phyloP scores from a whole-genome alignment of 495 filamentous ascomycete species.

The Apiosordaria backusii region DNA sequence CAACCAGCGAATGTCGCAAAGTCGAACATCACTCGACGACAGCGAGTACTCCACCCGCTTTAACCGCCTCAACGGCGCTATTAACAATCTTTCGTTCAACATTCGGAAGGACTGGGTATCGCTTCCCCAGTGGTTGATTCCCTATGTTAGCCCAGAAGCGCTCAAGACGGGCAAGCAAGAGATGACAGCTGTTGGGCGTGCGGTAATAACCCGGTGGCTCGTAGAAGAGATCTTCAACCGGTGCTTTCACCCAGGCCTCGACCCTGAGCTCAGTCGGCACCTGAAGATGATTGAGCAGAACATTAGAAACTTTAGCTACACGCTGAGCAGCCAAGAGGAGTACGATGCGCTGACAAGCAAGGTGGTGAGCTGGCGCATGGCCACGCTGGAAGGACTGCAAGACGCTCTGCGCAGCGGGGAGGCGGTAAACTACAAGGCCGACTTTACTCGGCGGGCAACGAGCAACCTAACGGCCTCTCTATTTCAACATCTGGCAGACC shows the following conservation, averaged over 20 bases:
- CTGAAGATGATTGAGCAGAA: constrained; percentile 88
- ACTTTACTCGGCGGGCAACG: constrained; percentile 65
- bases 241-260: constrained; percentile 86
- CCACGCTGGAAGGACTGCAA: constrained; percentile 87
- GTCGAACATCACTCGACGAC: constrained; percentile 92
- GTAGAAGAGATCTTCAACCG: constrained; percentile 87
- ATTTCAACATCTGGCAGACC: constrained; percentile 68
- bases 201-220: constrained; percentile 84
- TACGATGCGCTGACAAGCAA: constrained; percentile 83
- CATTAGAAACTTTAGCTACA: constrained; percentile 70
- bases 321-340: constrained; percentile 73
- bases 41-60: constrained; percentile 91
- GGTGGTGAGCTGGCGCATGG: constrained; percentile 87
- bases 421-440: constrained; percentile 57
- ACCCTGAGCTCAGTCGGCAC: constrained; percentile 66
- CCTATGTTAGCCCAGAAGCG: constrained; percentile 78
- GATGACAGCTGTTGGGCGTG: constrained; percentile 94
- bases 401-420: constrained; percentile 63
- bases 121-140: constrained; percentile 73
- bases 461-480: constrained; percentile 67
- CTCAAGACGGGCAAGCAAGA: constrained; percentile 80
- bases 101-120: constrained; percentile 88
- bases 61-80: constrained; percentile 86
- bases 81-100: constrained; percentile 90
- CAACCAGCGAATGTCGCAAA: constrained; percentile 90